A percentile compares a stretch with the other conserved stretches of the same genome.
phyloP scores from a whole-genome alignment of 2,329 filamentous ascomycete species.

The Colletotrichum shisoi region DNA sequence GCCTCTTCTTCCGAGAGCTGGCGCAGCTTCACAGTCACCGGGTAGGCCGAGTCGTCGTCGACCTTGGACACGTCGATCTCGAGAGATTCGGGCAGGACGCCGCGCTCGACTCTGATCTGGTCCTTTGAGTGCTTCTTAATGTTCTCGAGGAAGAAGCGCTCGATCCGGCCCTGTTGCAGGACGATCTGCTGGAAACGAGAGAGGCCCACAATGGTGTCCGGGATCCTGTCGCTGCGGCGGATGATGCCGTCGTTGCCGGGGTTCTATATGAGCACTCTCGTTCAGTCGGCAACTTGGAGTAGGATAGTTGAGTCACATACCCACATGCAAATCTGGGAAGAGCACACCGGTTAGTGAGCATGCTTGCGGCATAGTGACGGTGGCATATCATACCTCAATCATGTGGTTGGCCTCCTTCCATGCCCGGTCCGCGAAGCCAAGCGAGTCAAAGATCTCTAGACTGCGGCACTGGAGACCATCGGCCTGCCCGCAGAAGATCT shows the following conservation, averaged over 20 bases:
- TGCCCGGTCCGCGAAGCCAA: constrained; percentile 70
- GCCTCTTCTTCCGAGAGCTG: constrained; percentile 67
- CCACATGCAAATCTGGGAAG: constrained; percentile 35
- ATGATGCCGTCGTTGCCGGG: constrained; percentile 67
- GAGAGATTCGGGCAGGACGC: constrained; percentile 64
- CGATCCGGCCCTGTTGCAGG: constrained; percentile 75
- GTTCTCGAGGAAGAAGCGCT: constrained; percentile 70
- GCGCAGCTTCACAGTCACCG: constrained; percentile 66
- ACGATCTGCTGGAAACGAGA: constrained; percentile 71
- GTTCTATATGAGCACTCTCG: constrained; percentile 58
- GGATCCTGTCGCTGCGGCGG: constrained; percentile 65
- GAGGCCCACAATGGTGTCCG: constrained; percentile 68
- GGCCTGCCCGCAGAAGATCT: constrained; percentile 55
- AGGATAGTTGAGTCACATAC: constrained; percentile 14
- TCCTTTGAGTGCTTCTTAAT: constrained; percentile 62
- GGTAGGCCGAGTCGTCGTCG: constrained; percentile 63
- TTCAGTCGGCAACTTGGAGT: neutral
- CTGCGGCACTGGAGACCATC: constrained; percentile 67
- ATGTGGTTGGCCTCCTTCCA: constrained; percentile 74
- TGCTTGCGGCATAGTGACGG: neutral
- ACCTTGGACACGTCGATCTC: constrained; percentile 60
- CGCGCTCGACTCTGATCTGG: constrained; percentile 64
- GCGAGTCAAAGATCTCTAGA: constrained; percentile 76
- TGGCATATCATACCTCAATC: constrained; percentile 63
- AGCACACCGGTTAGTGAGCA: constrained; percentile 21